Percentiles rank a stretch among this genome's conserved stretches.
phyloP scores from a whole-genome alignment of 2,329 filamentous ascomycete genomes.

The Penicillium digitatum region DNA sequence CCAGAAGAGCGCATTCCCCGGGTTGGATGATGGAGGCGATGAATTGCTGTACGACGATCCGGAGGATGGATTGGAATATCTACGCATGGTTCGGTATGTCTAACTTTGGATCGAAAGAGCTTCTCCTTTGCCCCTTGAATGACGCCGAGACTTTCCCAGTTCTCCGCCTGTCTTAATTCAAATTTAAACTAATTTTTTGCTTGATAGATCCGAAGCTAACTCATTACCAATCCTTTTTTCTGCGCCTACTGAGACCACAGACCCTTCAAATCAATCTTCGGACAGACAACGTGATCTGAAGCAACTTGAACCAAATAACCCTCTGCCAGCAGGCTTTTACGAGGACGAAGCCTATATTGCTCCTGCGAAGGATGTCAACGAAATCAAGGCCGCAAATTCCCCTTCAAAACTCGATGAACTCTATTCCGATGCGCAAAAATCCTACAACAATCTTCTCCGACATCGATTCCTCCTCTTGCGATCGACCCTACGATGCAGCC shows the following conservation, averaged over 20 bases:
- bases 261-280: background rate
- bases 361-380: conserved; percentile 48
- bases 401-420: conserved; percentile 21
- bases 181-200: conserved; percentile 8
- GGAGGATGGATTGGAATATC: conserved; percentile 64
- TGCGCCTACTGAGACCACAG: conserved; percentile 49
- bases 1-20: conserved; percentile 67
- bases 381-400: conserved; percentile 31
- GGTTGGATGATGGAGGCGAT: conserved; percentile 50
- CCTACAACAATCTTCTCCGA: conserved; percentile 65
- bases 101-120: background rate
- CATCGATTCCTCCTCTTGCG: conserved; percentile 65
- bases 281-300: background rate
- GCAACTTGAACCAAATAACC: conserved; percentile 40
- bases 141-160: background rate
- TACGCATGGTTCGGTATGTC: conserved; percentile 66
- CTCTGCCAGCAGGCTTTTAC: conserved; percentile 62
- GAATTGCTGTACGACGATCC: conserved; percentile 66
- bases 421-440: conserved; percentile 53
- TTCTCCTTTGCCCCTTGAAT: background rate
- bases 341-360: conserved; percentile 76
- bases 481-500: conserved; percentile 53
- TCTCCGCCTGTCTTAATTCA: background rate
- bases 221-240: conserved; percentile 68
- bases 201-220: conserved; percentile 66